These are phyloP conservation scores for Rhytidhysteron rufulum DNA, from an alignment of 2,329 filamentous ascomycete genomes.

Conservation along the genomic window DNA sequence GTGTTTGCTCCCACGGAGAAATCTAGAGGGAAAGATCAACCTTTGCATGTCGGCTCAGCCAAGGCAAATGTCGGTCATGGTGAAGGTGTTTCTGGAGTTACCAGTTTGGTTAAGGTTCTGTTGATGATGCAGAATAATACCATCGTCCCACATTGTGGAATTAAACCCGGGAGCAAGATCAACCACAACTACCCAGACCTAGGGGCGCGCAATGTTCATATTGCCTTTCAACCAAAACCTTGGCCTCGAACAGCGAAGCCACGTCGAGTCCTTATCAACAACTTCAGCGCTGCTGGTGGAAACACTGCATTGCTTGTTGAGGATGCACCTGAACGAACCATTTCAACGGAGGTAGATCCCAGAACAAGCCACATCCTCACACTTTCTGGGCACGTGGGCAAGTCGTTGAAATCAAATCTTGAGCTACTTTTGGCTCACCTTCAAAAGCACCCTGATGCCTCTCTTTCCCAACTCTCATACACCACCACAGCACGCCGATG, in stretches of 20 bases:
- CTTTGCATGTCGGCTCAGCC: slow-evolving; percentile 21
- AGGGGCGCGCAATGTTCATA: slow-evolving; percentile 55
- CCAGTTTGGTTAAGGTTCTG: slow-evolving; percentile 29
- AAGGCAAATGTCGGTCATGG: slow-evolving; percentile 34
- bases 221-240: slow-evolving; percentile 50
- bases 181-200: slow-evolving; percentile 61
- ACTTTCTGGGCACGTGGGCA: slow-evolving; percentile 8
- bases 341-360: background rate
- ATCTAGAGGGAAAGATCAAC: slow-evolving; percentile 2
- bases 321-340: slow-evolving; percentile 6
- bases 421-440: slow-evolving; percentile 10
- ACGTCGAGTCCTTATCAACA: slow-evolving; percentile 46
- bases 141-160: slow-evolving; percentile 61
- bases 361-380: slow-evolving; percentile 11
- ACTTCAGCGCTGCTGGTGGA: slow-evolving; percentile 59
- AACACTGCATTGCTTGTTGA: slow-evolving; percentile 41
- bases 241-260: slow-evolving; percentile 32
- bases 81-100: slow-evolving; percentile 29
- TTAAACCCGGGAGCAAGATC: slow-evolving; percentile 54
- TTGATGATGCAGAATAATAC: slow-evolving; percentile 28
- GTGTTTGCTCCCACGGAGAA: slow-evolving; percentile 11
- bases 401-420: slow-evolving; percentile 11
- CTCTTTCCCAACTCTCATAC: slow-evolving; percentile 16
- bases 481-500: slow-evolving; percentile 21
- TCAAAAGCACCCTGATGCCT: slow-evolving; percentile 6